Conservation (phyloP, 305 asterid species). For the Fraxinus greggii region DNA sequence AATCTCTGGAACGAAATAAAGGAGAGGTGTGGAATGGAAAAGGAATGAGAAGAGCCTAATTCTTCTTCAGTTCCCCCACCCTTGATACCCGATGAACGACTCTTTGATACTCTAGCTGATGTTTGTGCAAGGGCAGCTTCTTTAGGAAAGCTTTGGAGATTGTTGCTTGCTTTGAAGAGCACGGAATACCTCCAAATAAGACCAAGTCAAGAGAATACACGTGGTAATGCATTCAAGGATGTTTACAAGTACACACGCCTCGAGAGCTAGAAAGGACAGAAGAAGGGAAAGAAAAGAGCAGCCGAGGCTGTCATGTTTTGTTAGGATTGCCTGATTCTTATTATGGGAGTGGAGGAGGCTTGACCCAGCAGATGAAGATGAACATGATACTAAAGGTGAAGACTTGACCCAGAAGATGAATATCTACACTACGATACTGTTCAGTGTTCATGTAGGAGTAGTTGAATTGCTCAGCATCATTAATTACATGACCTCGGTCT, state of each 20-base stretch:
- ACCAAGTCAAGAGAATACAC: slow-evolving; percentile 78
- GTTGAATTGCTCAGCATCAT: background rate
- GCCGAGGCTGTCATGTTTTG: slow-evolving; percentile 97
- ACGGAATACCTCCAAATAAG: slow-evolving; percentile 84
- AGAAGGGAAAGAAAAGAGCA: slow-evolving; percentile 81
- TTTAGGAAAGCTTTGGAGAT: slow-evolving; percentile 85
- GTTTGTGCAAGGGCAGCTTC: slow-evolving; percentile 88
- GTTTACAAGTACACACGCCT: slow-evolving; percentile 95
- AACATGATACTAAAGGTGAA: slow-evolving; percentile 21
- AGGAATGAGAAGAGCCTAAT: slow-evolving; percentile 29
- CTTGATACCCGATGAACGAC: slow-evolving; percentile 77
- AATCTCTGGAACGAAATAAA: slow-evolving; percentile 89
- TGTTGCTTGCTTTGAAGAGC: slow-evolving; percentile 83
- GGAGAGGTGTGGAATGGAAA: slow-evolving; percentile 57
- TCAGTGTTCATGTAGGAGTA: too few relatives aligned
- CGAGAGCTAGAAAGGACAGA: slow-evolving; percentile 77
- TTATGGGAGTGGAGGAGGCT: slow-evolving; percentile 79
- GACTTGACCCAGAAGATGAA: background rate
- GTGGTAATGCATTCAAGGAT: slow-evolving; percentile 97
- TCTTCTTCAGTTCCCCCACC: slow-evolving; percentile 41
- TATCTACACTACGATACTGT: background rate
- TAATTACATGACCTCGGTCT: background rate
- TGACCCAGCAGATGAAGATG: slow-evolving; percentile 40
- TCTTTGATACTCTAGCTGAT: slow-evolving; percentile 79
- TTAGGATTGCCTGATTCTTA: slow-evolving; percentile 87